These are phyloP conservation scores for Penicillium sp. DNA, from an alignment of 2,329 filamentous ascomycete species.

Conservation along the genomic window DNA sequence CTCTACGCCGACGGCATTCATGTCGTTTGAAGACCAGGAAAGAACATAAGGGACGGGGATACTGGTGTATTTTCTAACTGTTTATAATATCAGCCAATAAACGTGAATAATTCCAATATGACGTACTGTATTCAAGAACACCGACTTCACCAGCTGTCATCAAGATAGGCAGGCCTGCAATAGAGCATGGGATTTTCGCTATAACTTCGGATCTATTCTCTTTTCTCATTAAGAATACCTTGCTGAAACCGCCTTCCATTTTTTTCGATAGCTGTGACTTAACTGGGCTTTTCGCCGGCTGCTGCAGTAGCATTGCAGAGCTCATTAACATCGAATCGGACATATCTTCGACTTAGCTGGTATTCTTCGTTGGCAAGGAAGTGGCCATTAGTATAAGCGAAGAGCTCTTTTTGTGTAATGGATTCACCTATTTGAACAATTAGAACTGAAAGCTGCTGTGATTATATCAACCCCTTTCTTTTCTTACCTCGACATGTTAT, in stretches of 20 bases:
- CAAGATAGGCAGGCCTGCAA: conserved; percentile 29
- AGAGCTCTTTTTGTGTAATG: conserved; percentile 25
- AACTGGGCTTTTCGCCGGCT: conserved; percentile 10
- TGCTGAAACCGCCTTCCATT: conserved; percentile 37
- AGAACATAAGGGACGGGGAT: conserved; percentile 30
- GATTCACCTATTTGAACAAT: conserved; percentile 20
- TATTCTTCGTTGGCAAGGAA: conserved; percentile 30
- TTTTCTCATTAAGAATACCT: conserved; percentile 32
- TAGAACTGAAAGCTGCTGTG: conserved; percentile 5
- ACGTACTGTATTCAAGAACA: conserved; percentile 27
- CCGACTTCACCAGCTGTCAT: conserved; percentile 36
- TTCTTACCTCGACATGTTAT: conserved; percentile 20
- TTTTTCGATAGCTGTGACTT: conserved; percentile 24
- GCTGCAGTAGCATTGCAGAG: conserved; percentile 25
- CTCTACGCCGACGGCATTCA: conserved; percentile 39
- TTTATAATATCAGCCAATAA: not conserved
- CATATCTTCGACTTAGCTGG: conserved; percentile 25
- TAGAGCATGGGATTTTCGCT: conserved; percentile 35
- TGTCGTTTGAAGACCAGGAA: conserved; percentile 22
- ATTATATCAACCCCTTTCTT: conserved; percentile 4
- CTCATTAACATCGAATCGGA: conserved; percentile 24
- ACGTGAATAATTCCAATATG: not conserved
- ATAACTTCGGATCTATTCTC: conserved; percentile 32
- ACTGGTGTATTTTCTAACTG: conserved; percentile 22
- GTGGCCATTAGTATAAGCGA: conserved; percentile 31